Evolutionary conservation across 2,329 filamentous ascomycete species (phyloP).

Genomic region (Penicillium janthinellum): DNA sequence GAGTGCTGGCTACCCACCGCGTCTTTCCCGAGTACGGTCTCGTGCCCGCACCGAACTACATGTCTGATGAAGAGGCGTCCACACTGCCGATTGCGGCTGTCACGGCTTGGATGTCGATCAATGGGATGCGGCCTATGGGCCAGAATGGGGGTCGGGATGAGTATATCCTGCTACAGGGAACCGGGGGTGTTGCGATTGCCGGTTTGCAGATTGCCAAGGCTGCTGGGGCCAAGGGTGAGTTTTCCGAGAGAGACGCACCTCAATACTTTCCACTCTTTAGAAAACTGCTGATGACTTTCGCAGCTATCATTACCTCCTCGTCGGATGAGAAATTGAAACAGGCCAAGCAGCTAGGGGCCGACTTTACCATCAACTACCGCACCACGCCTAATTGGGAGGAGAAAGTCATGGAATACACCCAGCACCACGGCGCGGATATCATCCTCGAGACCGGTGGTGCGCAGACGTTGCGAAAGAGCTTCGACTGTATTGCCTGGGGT

Average conservation of each 20-base stretch:
- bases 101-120: constrained; percentile 55
- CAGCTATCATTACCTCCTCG: constrained; percentile 54
- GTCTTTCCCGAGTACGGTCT: constrained; percentile 44
- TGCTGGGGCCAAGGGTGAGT: constrained; percentile 45
- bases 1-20: constrained; percentile 48
- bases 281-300: constrained; percentile 5
- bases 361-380: constrained; percentile 54
- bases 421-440: constrained; percentile 52
- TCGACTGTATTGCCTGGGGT: constrained; percentile 48
- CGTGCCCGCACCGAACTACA: constrained; percentile 44
- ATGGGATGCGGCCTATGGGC: constrained; percentile 44
- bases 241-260: neutral
- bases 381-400: constrained; percentile 48
- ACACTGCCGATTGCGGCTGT: constrained; percentile 52
- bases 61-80: constrained; percentile 43
- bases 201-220: constrained; percentile 53
- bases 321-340: constrained; percentile 53
- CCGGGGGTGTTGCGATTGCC: constrained; percentile 51
- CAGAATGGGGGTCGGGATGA: constrained; percentile 50
- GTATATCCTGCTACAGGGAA: constrained; percentile 59
- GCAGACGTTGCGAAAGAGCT: constrained; percentile 52
- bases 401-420: constrained; percentile 49
- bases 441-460: constrained; percentile 57
- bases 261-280: neutral
- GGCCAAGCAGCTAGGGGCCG: constrained; percentile 54